These are phyloP conservation scores for Xerocomellus intermedius DNA, from an alignment of 768 basidiomycete species.

Conservation along the genomic window DNA sequence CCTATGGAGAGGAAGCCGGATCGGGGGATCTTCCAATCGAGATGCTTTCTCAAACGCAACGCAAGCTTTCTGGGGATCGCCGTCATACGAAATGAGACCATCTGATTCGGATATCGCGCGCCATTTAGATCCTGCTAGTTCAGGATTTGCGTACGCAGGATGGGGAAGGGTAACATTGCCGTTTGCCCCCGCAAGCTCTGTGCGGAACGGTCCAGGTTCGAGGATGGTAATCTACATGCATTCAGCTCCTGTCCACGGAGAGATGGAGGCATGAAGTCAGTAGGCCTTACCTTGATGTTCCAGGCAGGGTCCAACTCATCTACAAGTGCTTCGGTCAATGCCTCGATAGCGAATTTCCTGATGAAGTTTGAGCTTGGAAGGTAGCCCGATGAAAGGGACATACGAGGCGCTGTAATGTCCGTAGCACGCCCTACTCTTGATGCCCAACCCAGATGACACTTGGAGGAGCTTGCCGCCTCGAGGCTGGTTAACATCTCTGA, in stretches of 20 bases:
- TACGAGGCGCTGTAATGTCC: constrained; percentile 30
- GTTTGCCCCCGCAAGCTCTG: not conserved
- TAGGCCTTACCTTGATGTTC: constrained; percentile 20
- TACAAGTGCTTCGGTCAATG: constrained; percentile 22
- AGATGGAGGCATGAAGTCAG: not conserved
- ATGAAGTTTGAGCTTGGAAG: not conserved
- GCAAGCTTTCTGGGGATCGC: constrained; percentile 23
- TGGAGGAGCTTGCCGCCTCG: constrained; percentile 38
- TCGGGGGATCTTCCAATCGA: constrained; percentile 21
- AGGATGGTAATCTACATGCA: constrained; percentile 20
- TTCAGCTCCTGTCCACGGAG: not conserved
- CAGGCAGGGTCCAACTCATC: constrained; percentile 12
- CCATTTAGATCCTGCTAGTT: constrained; percentile 8
- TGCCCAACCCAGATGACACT: constrained; percentile 27
- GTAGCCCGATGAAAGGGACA: not conserved
- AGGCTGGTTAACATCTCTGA: constrained; percentile 38
- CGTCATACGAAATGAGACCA: not conserved
- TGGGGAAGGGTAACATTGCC: not conserved
- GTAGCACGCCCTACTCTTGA: constrained; percentile 5
- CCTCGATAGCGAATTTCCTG: constrained; percentile 30
- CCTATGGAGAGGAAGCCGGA: constrained; percentile 21
- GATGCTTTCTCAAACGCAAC: constrained; percentile 18
- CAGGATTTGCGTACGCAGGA: constrained; percentile 17
- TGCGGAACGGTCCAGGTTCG: constrained; percentile 22
- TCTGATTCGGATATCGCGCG: not conserved